These are phyloP conservation scores for Rugonectria rugulosa DNA, from an alignment of 2,329 filamentous ascomycete species.

Conservation along the genomic window DNA sequence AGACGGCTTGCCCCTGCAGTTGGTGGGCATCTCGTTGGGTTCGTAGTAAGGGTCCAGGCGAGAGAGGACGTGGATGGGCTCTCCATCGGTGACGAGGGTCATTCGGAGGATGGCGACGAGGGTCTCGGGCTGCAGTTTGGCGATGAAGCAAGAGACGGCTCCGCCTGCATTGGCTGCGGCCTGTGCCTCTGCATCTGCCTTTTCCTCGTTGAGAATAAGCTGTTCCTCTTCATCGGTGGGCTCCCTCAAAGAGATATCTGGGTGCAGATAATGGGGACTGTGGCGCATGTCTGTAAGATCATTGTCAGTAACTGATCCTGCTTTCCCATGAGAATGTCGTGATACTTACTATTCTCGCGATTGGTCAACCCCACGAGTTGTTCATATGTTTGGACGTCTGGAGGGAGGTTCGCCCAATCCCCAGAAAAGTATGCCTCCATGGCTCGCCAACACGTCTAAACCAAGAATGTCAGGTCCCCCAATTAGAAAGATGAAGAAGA, in stretches of 20 bases:
- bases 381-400: not conserved
- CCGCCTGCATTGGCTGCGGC: not conserved
- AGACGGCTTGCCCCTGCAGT: slow-evolving; percentile 14
- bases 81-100: slow-evolving; percentile 44
- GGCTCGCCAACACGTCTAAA: too few species aligned
- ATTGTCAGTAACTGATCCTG: not conserved
- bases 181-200: not conserved
- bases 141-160: too few species aligned
- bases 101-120: slow-evolving; percentile 48
- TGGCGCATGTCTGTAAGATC: not conserved
- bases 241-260: not conserved
- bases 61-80: slow-evolving; percentile 53
- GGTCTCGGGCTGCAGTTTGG: slow-evolving; percentile 12
- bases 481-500: not conserved
- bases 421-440: not conserved
- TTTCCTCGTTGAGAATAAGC: too few species aligned
- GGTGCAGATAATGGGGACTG: not conserved
- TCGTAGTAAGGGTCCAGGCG: slow-evolving; percentile 48
- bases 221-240: not conserved
- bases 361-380: not conserved
- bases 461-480: too few species aligned
- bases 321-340: not conserved
- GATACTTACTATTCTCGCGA: slow-evolving; percentile 3
- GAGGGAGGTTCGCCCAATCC: not conserved
- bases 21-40: slow-evolving; percentile 27